A percentile compares a stretch with the other conserved stretches of the same genome.
Conservation (phyloP, 495 filamentous ascomycete species). For the Lasiosphaeriaceae sp. region DNA sequence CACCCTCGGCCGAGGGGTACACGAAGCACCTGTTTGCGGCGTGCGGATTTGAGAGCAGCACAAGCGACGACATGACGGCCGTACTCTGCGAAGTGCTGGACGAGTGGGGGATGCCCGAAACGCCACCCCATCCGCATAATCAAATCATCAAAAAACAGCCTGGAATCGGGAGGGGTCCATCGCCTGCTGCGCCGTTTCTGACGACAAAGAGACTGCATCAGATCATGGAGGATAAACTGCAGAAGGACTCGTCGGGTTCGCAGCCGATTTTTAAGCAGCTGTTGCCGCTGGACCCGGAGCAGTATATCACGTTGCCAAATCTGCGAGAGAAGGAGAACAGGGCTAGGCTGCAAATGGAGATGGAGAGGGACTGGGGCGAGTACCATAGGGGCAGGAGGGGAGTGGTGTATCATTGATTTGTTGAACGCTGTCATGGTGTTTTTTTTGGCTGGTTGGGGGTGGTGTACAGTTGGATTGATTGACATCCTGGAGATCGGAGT, state of each 20-base stretch:
- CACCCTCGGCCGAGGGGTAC: slow-evolving; percentile 16
- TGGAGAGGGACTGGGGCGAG: neutral
- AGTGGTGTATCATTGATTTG: neutral
- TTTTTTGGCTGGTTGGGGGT: no score
- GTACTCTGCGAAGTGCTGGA: slow-evolving; percentile 29
- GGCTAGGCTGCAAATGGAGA: neutral
- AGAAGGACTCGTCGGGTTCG: slow-evolving; percentile 21
- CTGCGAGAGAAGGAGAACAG: neutral
- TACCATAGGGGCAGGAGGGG: neutral
- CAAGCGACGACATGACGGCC: slow-evolving; percentile 34
- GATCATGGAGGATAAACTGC: slow-evolving; percentile 29
- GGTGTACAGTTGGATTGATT: no score
- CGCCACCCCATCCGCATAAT: neutral
- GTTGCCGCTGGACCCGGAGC: slow-evolving; percentile 29
- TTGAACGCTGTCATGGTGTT: no score
- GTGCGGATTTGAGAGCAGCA: slow-evolving; percentile 33
- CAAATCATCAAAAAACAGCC: neutral
- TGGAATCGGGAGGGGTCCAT: neutral
- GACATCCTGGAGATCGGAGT: no score
- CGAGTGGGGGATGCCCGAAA: slow-evolving; percentile 13
- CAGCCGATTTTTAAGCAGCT: slow-evolving; percentile 36
- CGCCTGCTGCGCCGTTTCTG: slow-evolving; percentile 4
- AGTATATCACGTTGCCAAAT: slow-evolving; percentile 31
- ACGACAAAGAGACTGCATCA: slow-evolving; percentile 33
- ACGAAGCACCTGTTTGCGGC: slow-evolving; percentile 35